phyloP scores from a whole-genome alignment of 1,139 yeast species.

The Lipomyces yarrowii region DNA sequence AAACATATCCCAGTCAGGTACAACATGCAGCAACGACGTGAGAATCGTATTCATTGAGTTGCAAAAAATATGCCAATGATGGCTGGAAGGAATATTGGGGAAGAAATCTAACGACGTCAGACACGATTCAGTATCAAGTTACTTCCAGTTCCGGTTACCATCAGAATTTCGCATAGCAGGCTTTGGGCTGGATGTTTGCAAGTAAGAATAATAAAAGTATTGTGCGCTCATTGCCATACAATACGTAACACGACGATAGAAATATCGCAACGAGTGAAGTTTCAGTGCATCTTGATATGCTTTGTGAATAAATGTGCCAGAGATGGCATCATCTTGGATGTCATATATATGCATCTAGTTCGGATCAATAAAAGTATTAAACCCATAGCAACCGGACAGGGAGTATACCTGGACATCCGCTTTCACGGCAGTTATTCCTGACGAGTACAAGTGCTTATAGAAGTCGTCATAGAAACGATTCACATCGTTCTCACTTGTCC shows the following conservation, averaged over 20 bases:
- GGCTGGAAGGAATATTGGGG: slow-evolving; percentile 36
- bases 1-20: slow-evolving; percentile 44
- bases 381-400: neutral
- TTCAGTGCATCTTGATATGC: slow-evolving; percentile 39
- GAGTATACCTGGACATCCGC: slow-evolving; percentile 38
- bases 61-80: slow-evolving; percentile 41
- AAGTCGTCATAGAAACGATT: slow-evolving; percentile 38
- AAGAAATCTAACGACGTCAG: slow-evolving; percentile 14
- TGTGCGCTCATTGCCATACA: slow-evolving; percentile 42
- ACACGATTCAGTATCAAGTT: neutral
- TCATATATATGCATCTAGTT: slow-evolving; percentile 35
- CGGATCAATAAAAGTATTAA: neutral
- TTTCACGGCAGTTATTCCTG: slow-evolving; percentile 40
- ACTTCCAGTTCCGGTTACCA: neutral
- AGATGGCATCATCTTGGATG: slow-evolving; percentile 29
- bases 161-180: slow-evolving; percentile 41
- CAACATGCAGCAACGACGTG: slow-evolving; percentile 36
- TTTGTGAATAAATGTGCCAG: slow-evolving; percentile 29
- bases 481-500: slow-evolving; percentile 29
- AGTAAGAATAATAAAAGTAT: slow-evolving; percentile 35
- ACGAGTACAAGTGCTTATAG: slow-evolving; percentile 35
- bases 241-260: slow-evolving; percentile 39
- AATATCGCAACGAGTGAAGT: slow-evolving; percentile 34
- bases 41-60: slow-evolving; percentile 38
- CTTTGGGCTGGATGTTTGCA: slow-evolving; percentile 25